Evolutionary conservation across 257 asterid genomes (phyloP).

Genomic region (Solanum neorickii): DNA sequence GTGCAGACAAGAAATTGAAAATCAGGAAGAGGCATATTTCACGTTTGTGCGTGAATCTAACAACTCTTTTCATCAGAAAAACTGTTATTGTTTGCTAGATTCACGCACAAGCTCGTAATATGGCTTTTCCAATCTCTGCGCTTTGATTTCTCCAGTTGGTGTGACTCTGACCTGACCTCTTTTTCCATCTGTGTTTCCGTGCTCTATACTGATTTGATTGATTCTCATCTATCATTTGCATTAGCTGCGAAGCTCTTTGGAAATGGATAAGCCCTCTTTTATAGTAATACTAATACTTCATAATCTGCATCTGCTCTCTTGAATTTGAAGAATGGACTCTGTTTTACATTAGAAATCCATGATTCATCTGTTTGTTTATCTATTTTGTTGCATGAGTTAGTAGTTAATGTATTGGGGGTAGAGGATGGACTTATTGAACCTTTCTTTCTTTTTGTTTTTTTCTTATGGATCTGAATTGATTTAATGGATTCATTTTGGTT

Average conservation of each 20-base stretch:
- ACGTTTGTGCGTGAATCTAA: slow-evolving; percentile 11
- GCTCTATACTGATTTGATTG: neutral
- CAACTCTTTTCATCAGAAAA: neutral
- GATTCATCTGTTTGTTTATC: neutral
- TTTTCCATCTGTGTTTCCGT: neutral
- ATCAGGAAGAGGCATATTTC: neutral
- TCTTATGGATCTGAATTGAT: neutral
- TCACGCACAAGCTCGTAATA: slow-evolving; percentile 18
- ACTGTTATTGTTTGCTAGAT: neutral
- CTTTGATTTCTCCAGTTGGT: neutral
- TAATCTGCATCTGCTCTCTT: neutral
- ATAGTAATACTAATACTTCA: neutral
- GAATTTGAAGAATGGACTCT: neutral
- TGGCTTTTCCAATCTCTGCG: neutral
- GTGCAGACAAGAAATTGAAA: neutral
- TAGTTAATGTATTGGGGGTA: neutral
- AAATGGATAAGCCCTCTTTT: neutral
- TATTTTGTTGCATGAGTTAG: neutral
- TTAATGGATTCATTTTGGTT: neutral
- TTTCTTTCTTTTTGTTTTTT: neutral
- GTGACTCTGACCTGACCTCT: neutral
- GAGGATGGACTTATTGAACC: neutral
- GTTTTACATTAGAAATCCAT: neutral
- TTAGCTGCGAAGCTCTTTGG: neutral
- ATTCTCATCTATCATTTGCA: neutral